Evolutionary conservation across 306 rosid species (phyloP).

Genomic region (Lathyrus aphaca): DNA sequence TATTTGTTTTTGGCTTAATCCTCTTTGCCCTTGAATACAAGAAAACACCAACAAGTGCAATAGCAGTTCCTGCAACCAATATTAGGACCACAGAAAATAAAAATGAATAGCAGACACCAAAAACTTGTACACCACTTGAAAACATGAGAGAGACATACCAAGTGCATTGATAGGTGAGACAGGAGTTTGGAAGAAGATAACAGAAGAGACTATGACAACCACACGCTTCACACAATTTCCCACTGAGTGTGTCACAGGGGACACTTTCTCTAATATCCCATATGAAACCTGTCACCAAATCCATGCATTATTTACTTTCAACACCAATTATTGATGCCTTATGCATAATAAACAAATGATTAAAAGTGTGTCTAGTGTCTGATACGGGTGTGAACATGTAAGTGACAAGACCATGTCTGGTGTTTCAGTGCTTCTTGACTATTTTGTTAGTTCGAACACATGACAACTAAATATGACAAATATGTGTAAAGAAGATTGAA

Average conservation of each 20-base stretch:
- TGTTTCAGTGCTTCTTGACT: no score
- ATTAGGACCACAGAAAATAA: not conserved
- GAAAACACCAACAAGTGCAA: slow-evolving; percentile 75
- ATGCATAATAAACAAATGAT: not conserved
- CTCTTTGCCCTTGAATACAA: slow-evolving; percentile 68
- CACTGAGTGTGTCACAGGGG: slow-evolving; percentile 76
- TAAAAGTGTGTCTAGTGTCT: no score
- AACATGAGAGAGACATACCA: slow-evolving; percentile 48
- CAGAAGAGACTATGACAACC: slow-evolving; percentile 66
- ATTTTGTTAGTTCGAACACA: no score
- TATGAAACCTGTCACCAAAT: slow-evolving; percentile 63
- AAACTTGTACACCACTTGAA: not conserved
- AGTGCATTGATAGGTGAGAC: slow-evolving; percentile 54
- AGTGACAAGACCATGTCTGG: no score
- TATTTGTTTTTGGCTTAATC: slow-evolving; percentile 45
- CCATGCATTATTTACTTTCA: slow-evolving; percentile 8
- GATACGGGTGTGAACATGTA: no score
- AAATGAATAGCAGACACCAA: not conserved
- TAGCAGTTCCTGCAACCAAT: slow-evolving; percentile 62
- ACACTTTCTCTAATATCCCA: slow-evolving; percentile 63
- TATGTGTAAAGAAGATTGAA: no score
- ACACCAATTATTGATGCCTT: not conserved
- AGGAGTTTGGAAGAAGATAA: slow-evolving; percentile 68
- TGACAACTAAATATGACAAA: no score
- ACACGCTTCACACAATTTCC: slow-evolving; percentile 79